phyloP scores from a whole-genome alignment of 208 protist species.

The Spironucleus salmonicida region DNA sequence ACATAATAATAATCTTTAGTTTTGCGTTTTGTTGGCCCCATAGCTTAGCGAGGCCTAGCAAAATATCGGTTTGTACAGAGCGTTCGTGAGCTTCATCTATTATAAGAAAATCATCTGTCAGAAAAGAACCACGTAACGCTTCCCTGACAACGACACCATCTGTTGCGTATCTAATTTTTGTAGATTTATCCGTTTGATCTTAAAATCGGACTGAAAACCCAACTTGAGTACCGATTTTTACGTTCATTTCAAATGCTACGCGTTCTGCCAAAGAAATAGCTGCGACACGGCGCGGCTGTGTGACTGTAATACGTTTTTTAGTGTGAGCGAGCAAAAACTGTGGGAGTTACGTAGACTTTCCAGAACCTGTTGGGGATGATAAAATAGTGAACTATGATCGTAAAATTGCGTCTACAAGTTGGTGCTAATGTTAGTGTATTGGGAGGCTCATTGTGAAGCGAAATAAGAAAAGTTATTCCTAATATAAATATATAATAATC shows the following conservation, averaged over 20 bases:
- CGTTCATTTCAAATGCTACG: slow-evolving; percentile 70
- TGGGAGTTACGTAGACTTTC: slow-evolving; percentile 75
- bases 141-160: slow-evolving; percentile 41
- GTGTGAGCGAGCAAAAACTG: slow-evolving; percentile 62
- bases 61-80: slow-evolving; percentile 67
- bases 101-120: slow-evolving; percentile 33
- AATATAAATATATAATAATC: too few relatives aligned
- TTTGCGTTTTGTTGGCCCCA: slow-evolving; percentile 57
- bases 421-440: too few relatives aligned
- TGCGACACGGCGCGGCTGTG: slow-evolving; percentile 94
- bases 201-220: slow-evolving; percentile 79
- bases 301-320: slow-evolving; percentile 59
- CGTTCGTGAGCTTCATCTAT: slow-evolving; percentile 64
- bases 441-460: too few relatives aligned
- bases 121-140: slow-evolving; percentile 52
- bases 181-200: slow-evolving; percentile 51
- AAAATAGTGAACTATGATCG: too few relatives aligned
- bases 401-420: too few relatives aligned
- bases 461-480: too few relatives aligned
- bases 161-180: slow-evolving; percentile 41
- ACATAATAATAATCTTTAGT: slow-evolving; percentile 95
- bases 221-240: slow-evolving; percentile 55
- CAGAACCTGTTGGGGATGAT: slow-evolving; percentile 66
- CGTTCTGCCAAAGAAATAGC: slow-evolving; percentile 89
- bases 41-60: slow-evolving; percentile 52